These are phyloP conservation scores for Ichthyophthirius multifiliis DNA, from an alignment of 169 alveolate genomes.

Conservation along the genomic window DNA sequence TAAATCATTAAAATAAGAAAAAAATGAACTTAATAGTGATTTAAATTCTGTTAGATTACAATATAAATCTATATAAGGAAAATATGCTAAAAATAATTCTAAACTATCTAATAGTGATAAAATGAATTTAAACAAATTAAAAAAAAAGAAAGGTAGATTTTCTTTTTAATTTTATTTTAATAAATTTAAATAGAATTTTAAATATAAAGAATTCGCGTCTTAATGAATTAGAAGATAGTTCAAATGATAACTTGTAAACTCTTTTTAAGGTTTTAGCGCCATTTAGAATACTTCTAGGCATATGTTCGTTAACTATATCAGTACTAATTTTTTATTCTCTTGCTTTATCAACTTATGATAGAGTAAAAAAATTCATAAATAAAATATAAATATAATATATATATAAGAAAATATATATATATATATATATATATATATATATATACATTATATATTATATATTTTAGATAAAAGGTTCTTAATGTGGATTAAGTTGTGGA, in stretches of 20 bases:
- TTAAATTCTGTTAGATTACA: conserved; percentile 21
- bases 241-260: conserved; percentile 15
- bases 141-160: conserved; percentile 28
- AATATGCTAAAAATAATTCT: conserved; percentile 17
- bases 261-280: conserved; percentile 34
- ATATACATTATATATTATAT: background rate
- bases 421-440: background rate
- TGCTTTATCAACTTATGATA: conserved; percentile 28
- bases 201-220: conserved; percentile 19
- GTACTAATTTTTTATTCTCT: conserved; percentile 26
- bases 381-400: too few species aligned
- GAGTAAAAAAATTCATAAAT: background rate
- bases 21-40: conserved; percentile 18
- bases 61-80: conserved; percentile 24
- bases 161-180: background rate
- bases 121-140: conserved; percentile 13
- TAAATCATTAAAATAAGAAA: conserved; percentile 35
- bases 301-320: conserved; percentile 3
- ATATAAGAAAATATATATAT: too few species aligned
- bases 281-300: conserved; percentile 31
- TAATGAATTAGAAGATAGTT: conserved; percentile 18
- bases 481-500: conserved; percentile 42
- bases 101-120: conserved; percentile 30
- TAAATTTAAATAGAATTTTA: background rate
- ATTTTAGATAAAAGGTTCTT: conserved; percentile 15